These are phyloP conservation scores for Heliocybe sulcata DNA, from an alignment of 1,284 basidiomycete species.

Conservation along the genomic window DNA sequence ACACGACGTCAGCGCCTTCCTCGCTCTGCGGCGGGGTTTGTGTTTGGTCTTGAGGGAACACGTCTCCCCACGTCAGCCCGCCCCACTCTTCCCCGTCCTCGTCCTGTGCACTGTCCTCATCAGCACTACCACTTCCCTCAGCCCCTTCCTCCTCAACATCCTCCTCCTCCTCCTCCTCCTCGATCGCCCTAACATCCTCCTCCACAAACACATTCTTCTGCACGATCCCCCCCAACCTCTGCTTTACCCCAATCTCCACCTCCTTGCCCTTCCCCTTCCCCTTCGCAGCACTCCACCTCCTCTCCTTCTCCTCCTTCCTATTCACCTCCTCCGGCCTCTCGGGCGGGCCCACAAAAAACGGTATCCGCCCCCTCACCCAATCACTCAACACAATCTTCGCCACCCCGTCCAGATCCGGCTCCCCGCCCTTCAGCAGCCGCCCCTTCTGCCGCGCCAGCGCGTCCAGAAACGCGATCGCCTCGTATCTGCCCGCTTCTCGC, in stretches of 20 bases:
- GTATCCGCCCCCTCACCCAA: constrained; percentile 96
- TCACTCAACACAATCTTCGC: constrained; percentile 96
- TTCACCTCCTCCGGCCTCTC: constrained; percentile 67
- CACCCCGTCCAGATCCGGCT: constrained; percentile 88
- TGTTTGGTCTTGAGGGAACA: constrained; percentile 46
- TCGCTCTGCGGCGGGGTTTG: constrained; percentile 17
- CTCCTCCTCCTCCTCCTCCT: constrained; percentile 33
- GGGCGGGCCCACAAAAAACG: constrained; percentile 81
- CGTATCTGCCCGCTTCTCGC: constrained; percentile 36
- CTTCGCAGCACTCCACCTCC: constrained; percentile 25
- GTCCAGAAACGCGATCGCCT: constrained; percentile 77
- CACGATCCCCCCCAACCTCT: constrained; percentile 71
- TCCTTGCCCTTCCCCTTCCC: constrained; percentile 26
- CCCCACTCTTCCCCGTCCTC: constrained; percentile 22
- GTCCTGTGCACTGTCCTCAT: constrained; percentile 21
- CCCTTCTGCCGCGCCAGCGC: constrained; percentile 89
- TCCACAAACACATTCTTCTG: constrained; percentile 81
- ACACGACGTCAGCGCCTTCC: constrained; percentile 21
- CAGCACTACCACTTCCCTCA: constrained; percentile 18
- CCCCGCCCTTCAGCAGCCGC: constrained; percentile 89
- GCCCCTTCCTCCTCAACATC: constrained; percentile 20
- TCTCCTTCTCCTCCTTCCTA: constrained; percentile 48
- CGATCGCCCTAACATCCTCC: constrained; percentile 61
- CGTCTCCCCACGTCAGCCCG: constrained; percentile 56
- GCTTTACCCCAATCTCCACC: constrained; percentile 51